Evolutionary conservation across 2,329 filamentous ascomycete genomes (phyloP).

Genomic region (Berkeleyomyces basicola): DNA sequence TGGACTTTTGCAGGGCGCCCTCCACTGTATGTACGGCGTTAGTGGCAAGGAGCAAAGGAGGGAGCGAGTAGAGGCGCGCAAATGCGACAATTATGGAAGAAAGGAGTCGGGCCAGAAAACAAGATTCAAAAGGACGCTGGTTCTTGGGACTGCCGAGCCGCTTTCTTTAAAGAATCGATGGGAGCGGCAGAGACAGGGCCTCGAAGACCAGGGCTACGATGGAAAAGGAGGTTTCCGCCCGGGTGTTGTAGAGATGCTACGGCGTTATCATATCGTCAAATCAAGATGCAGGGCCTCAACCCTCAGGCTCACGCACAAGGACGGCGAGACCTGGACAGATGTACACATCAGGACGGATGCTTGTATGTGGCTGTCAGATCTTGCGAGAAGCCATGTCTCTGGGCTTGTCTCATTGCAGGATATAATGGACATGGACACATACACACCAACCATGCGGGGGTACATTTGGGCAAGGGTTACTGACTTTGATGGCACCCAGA

Average conservation of each 20-base stretch:
- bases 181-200: neutral
- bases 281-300: neutral
- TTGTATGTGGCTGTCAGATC: neutral
- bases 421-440: neutral
- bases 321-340: neutral
- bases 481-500: neutral
- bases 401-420: neutral
- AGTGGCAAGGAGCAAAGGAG: neutral
- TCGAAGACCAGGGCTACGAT: neutral
- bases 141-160: neutral
- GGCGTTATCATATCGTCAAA: neutral
- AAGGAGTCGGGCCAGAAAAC: too few relatives aligned
- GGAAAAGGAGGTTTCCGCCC: neutral
- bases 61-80: neutral
- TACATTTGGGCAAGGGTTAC: neutral
- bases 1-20: neutral
- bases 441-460: neutral
- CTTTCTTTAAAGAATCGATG: neutral
- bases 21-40: neutral
- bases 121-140: neutral
- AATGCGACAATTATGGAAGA: neutral
- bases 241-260: neutral
- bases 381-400: neutral
- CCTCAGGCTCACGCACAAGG: too few relatives aligned
- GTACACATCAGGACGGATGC: neutral